Evolutionary conservation across 2,329 filamentous ascomycete genomes (phyloP), one percentile per base, ranked within the genome.

Genomic region (Diaporthe destruens): DNA sequence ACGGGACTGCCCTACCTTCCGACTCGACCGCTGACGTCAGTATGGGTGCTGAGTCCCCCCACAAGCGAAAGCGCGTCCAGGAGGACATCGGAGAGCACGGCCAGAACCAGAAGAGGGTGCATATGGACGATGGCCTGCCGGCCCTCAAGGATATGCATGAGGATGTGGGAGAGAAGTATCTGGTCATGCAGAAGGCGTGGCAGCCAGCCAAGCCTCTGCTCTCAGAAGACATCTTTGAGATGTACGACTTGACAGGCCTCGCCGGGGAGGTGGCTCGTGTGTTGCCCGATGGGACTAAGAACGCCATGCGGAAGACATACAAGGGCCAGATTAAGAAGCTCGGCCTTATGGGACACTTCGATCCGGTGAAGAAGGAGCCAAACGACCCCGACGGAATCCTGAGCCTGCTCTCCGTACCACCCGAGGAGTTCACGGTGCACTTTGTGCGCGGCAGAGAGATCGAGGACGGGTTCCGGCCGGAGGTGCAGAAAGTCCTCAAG

Each of bases 311-410:
- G 34, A 92, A 92, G 79, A 91, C 90, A 20, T 92, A 92, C 83
- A 92, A 92, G 80, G 89, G 89, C 68, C 89, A 92, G 76, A 90
- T 92, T 79, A 92, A 92, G 83, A 87, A 86, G 57, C 82, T 92
- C 42, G 89, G 88, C 47, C 84, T 92, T 34, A 87, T 86, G 69
- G 90, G 90, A 12, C 87, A 89, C 73, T 92, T 91, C 76, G 90
- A 92, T 76, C 83, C 84, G 4, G 82, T 85, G 36, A 90, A 89
- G 81, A 87, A 88, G 76, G 87, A 90, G 54, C 81, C 84, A 25
- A 83, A 85, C 49, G 84, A 84, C 9, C 83, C 84, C 0, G 85
- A 87, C 36, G 85, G 88, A n/a, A 85, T 92, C 69, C 80, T 87
- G 75, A 81, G 83, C 51, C 82, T 92, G 80, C 75, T 89, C 47